Evolutionary conservation across 2,329 filamentous ascomycete species (phyloP), one percentile per base, ranked within the genome.

Genomic region (Diaporthe destruens): DNA sequence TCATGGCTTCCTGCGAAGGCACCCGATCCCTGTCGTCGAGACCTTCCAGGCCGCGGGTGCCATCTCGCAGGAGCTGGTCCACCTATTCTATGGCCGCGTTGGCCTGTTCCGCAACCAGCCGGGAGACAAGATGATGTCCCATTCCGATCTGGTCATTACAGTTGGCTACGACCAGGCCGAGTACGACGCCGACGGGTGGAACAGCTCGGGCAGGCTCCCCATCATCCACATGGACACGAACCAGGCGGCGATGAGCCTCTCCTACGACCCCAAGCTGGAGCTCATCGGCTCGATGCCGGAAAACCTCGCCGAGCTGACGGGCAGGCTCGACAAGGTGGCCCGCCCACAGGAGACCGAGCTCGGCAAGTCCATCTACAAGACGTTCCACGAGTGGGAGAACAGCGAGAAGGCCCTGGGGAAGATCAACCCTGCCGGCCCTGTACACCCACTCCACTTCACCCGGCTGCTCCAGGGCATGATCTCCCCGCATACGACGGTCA

Each of bases 21-120:
- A 82, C 74, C 83, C 83, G 0, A 80, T 86, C 9, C 84, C 84
- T 1, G 84, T 86, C 2, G 80, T 87, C n/a, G 85, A 87, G 77
- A 87, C 85, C 0, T 87, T 87, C 77, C 85, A 87, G 77, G 85
- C 85, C 1, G 85, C 85, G 1, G 85, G 85, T 9, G 84, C 84
- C 16, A 81, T 87, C 18, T 81, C 83, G 6, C 77, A 82, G 70
- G 82, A 84, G 29, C 79, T 85, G 9, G 80, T 81, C 1, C 81
- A 84, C 59, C 79, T 85, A 11, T 87, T 86, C 79, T 85, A 82
- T 74, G 85, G 85, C 12, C 79, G 85, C 6, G 82, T 87, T 9
- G 85, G 85, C 6, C 80, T 87, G 2, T 87, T 86, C 80, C 79
- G 84, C 6, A 87, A 87, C 74, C 85, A 87, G 74, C 82, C 84